Percentiles rank a stretch among this genome's conserved stretches.
phyloP scores from a whole-genome alignment of 176 grass and related monocot genomes.

The barley (Hordeum vulgare) region DNA sequence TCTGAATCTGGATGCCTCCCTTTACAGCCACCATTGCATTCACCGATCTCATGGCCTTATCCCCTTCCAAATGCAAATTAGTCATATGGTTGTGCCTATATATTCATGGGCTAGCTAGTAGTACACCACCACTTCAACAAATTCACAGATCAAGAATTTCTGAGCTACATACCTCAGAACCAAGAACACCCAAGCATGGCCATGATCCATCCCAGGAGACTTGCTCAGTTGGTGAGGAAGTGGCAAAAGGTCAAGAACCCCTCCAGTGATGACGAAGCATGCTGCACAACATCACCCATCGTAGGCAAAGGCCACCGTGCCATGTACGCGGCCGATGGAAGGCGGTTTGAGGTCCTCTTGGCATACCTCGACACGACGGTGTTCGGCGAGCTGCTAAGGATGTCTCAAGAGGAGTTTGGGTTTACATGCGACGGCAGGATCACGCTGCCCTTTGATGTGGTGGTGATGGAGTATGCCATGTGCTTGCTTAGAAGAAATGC shows the following conservation, averaged over 20 bases:
- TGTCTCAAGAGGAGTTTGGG: slow-evolving; percentile 42
- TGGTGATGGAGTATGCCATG: slow-evolving; percentile 51
- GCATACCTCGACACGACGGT: slow-evolving; percentile 23
- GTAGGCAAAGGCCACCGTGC: slow-evolving; percentile 31
- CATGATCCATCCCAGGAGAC: slow-evolving; percentile 8
- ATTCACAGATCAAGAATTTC: slow-evolving; percentile 3
- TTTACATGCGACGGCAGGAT: slow-evolving; percentile 38
- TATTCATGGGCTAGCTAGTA: slow-evolving; percentile 1
- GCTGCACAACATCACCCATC: background rate
- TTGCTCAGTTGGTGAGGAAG: slow-evolving; percentile 19
- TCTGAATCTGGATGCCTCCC: slow-evolving; percentile 25
- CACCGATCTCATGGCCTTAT: slow-evolving; percentile 29
- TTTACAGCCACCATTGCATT: background rate
- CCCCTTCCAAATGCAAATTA: slow-evolving; percentile 27
- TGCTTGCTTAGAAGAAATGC: slow-evolving; percentile 37
- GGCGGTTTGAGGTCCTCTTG: slow-evolving; percentile 39
- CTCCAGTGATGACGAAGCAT: background rate
- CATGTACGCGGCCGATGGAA: slow-evolving; percentile 26
- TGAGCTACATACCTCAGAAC: background rate
- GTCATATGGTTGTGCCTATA: background rate
- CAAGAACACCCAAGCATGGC: slow-evolving; percentile 15
- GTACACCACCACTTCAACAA: background rate
- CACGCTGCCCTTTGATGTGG: slow-evolving; percentile 41
- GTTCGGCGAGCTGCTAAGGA: slow-evolving; percentile 29
- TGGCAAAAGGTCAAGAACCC: slow-evolving; percentile 6